These are phyloP conservation scores for Mycena filopes DNA, from an alignment of 768 basidiomycete genomes.

Conservation along the genomic window DNA sequence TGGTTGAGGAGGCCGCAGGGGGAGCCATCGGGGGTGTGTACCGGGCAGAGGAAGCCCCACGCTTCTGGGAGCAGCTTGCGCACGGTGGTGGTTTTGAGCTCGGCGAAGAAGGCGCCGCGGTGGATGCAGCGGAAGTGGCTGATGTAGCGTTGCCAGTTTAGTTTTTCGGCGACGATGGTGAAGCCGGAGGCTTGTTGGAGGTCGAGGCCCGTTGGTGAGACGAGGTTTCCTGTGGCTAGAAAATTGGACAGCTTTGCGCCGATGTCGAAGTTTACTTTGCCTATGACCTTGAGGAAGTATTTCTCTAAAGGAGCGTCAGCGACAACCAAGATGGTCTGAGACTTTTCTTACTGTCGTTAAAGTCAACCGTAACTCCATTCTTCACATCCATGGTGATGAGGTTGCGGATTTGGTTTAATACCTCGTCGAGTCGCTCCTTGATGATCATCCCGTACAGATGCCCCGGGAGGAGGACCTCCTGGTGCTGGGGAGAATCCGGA, in stretches of 20 bases:
- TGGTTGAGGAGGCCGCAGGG: constrained; percentile 99
- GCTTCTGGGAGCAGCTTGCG: constrained; percentile 96
- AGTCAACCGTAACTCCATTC: constrained; percentile 84
- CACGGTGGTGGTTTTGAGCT: constrained; percentile 97
- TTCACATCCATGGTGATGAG: constrained; percentile 81
- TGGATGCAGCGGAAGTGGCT: constrained; percentile 99
- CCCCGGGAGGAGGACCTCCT: constrained; percentile 96
- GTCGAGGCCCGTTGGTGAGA: constrained; percentile 95
- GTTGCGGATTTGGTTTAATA: constrained; percentile 74
- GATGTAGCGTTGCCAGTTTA: constrained; percentile 99
- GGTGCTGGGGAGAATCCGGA: constrained; percentile 98
- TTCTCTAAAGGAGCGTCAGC: constrained; percentile 59
- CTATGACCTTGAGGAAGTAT: constrained; percentile 81
- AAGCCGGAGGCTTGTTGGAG: constrained; percentile 98
- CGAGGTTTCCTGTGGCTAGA: constrained; percentile 95
- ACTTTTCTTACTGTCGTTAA: constrained; percentile 78
- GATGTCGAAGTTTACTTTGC: constrained; percentile 90
- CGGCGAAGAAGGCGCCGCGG: constrained; percentile 98
- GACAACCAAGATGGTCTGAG: not conserved
- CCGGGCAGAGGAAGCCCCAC: constrained; percentile 99
- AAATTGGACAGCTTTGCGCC: constrained; percentile 92
- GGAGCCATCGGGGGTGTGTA: constrained; percentile 98
- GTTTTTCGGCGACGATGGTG: constrained; percentile 98
- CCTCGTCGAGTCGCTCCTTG: constrained; percentile 96
- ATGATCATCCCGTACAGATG: constrained; percentile 96